These are phyloP conservation scores for Juglanconis oblonga DNA, from an alignment of 2,329 filamentous ascomycete species.

Conservation along the genomic window DNA sequence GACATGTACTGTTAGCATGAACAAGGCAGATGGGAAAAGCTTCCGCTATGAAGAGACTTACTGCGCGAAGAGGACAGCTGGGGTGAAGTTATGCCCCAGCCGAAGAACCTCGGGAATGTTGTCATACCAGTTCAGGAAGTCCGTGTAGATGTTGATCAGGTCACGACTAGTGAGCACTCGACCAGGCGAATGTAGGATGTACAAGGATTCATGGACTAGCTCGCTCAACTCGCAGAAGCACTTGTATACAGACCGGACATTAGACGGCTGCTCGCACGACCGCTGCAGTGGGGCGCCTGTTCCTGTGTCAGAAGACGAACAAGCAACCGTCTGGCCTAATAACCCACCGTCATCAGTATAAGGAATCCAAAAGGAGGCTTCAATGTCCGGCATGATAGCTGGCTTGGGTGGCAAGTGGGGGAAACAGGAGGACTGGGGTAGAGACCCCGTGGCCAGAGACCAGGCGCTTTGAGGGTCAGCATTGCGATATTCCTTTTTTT, in stretches of 20 bases:
- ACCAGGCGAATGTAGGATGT: conserved; percentile 69
- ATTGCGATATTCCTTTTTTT: background rate
- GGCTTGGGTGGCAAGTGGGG: conserved; percentile 58
- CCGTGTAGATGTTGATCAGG: conserved; percentile 62
- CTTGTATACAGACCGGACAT: conserved; percentile 65
- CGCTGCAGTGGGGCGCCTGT: conserved; percentile 51
- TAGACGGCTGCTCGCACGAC: conserved; percentile 60
- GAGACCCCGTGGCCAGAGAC: conserved; percentile 61
- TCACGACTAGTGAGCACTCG: conserved; percentile 61
- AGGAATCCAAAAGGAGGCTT: conserved; percentile 57
- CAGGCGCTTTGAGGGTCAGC: conserved; percentile 47
- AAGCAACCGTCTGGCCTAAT: background rate
- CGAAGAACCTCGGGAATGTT: conserved; percentile 62
- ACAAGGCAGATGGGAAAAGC: background rate
- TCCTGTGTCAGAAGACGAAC: conserved; percentile 14
- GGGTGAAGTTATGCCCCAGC: conserved; percentile 67
- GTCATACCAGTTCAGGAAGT: conserved; percentile 71
- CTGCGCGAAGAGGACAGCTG: conserved; percentile 72
- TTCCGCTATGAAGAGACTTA: conserved; percentile 40
- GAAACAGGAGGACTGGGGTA: conserved; percentile 59
- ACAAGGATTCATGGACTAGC: conserved; percentile 68
- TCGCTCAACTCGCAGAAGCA: conserved; percentile 71
- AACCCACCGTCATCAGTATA: conserved; percentile 55
- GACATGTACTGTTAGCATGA: conserved; percentile 11
- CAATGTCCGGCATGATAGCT: conserved; percentile 57